Evolutionary conservation across 1,284 basidiomycete species (phyloP), one percentile per base, ranked within the genome.

Genomic region (Kwoniella shivajii): DNA sequence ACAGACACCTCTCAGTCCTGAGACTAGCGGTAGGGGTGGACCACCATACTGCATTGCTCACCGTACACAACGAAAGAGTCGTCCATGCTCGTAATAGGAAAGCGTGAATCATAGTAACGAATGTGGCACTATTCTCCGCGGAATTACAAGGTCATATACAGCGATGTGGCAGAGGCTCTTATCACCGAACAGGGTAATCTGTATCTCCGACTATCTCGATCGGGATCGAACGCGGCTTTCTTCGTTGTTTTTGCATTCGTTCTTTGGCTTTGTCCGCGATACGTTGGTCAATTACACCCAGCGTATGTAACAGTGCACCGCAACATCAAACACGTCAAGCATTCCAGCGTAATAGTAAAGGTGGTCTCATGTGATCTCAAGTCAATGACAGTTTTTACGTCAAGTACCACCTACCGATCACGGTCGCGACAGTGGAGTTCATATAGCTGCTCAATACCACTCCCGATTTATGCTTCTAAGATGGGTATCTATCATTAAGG

Each of bases 191-290:
- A 1, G 16, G 9, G n/a, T 6, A 18, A 18, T 6, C 1, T 31
- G 50, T 50, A 59, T 45, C 46, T 31, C 57, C 57, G 58, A 56
- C 29, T 36, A 31, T 10, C 39, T 18, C 57, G 57, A 30, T 24
- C 6, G 9, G 34, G 10, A 10, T n/a, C 10, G 34, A 36, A 10
- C 34, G 10, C n/a, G 10, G 10, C 10, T 36, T n/a, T 36, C 10
- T 36, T 10, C 34, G 34, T n/a, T n/a, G 34, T 18, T 7, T 44
- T 44, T 29, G 6, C 22, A 26, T n/a, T 13, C 24, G 22, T 44
- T 44, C 24, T 44, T 36, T 36, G 34, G 10, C 34, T 36, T 36
- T 36, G 34, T n/a, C 34, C 34, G 10, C n/a, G 34, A 10, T n/a
- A 36, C 34, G 34, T 10, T 36, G 10, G 34, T n/a, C 10, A 10